These are phyloP conservation scores for Sporisorium exsertum DNA, from an alignment of 1,284 basidiomycete genomes.

Conservation along the genomic window DNA sequence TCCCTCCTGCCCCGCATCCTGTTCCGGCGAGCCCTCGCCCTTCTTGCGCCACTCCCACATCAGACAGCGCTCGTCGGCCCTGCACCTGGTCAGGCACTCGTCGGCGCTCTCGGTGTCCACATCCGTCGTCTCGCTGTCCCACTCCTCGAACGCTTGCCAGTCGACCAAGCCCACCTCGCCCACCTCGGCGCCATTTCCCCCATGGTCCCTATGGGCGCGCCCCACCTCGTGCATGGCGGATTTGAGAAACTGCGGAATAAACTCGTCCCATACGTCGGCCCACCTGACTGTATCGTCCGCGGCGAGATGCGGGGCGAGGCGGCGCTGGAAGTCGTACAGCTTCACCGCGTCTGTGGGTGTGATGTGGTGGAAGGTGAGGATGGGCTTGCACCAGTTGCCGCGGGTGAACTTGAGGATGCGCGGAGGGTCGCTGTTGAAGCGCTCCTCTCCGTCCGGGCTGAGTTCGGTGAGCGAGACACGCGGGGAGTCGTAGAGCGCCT, in stretches of 20 bases:
- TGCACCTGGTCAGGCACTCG: slow-evolving; percentile 24
- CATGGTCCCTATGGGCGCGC: not conserved
- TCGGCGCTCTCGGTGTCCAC: not conserved
- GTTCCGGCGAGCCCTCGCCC: not conserved
- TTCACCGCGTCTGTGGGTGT: slow-evolving; percentile 23
- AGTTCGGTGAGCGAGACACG: slow-evolving; percentile 12
- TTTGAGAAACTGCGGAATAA: slow-evolving; percentile 21
- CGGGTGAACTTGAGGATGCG: slow-evolving; percentile 25
- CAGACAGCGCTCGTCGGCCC: slow-evolving; percentile 6
- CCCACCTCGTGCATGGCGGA: slow-evolving; percentile 7
- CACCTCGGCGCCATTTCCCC: not conserved
- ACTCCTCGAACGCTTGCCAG: slow-evolving; percentile 42
- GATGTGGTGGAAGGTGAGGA: slow-evolving; percentile 53
- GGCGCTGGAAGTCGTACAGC: slow-evolving; percentile 38
- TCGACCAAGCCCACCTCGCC: slow-evolving; percentile 22
- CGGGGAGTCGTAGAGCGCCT: slow-evolving; percentile 37
- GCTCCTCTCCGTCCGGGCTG: slow-evolving; percentile 12
- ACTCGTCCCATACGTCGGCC: slow-evolving; percentile 45
- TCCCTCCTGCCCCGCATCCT: not conserved
- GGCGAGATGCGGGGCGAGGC: slow-evolving; percentile 23
- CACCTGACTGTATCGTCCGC: slow-evolving; percentile 12
- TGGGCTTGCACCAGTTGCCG: slow-evolving; percentile 33
- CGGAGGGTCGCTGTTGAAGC: slow-evolving; percentile 40
- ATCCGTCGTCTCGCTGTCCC: slow-evolving; percentile 34
- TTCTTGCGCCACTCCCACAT: slow-evolving; percentile 33